phyloP scores from a whole-genome alignment of 768 basidiomycete species.

The Pseudohyphozyma bogoriensis region DNA sequence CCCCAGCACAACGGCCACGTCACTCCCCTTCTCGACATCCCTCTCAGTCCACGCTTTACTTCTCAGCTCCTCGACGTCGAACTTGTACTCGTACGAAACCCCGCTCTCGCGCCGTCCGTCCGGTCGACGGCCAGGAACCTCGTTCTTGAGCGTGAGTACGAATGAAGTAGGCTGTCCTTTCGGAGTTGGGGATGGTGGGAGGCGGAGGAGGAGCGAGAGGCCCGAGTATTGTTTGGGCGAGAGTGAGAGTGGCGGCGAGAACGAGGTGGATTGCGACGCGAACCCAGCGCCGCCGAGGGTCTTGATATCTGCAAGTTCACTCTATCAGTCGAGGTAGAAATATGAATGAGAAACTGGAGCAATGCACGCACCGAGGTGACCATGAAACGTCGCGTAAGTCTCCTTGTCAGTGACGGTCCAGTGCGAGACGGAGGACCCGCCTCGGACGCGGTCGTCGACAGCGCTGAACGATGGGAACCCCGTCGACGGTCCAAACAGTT shows the following conservation, averaged over 20 bases:
- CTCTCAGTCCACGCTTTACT: too few relatives aligned
- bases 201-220: not conserved
- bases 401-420: not conserved
- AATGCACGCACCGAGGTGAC: not conserved
- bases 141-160: conserved; percentile 23
- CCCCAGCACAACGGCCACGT: not conserved
- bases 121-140: conserved; percentile 10
- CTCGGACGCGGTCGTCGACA: conserved; percentile 18
- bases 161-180: not conserved
- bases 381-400: not conserved
- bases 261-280: conserved; percentile 22
- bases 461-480: conserved; percentile 9
- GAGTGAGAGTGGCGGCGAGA: not conserved
- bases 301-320: conserved; percentile 29
- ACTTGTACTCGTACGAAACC: conserved; percentile 24
- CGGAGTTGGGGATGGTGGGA: not conserved
- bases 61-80: not conserved
- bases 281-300: conserved; percentile 33
- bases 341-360: not conserved
- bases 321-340: not conserved
- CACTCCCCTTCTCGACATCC: not conserved
- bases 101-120: conserved; percentile 28
- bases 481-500: not conserved
- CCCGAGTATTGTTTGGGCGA: not conserved
- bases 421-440: conserved; percentile 4